Conservation (phyloP, 495 filamentous ascomycete species). For the Talaromyces nanjingensis region DNA sequence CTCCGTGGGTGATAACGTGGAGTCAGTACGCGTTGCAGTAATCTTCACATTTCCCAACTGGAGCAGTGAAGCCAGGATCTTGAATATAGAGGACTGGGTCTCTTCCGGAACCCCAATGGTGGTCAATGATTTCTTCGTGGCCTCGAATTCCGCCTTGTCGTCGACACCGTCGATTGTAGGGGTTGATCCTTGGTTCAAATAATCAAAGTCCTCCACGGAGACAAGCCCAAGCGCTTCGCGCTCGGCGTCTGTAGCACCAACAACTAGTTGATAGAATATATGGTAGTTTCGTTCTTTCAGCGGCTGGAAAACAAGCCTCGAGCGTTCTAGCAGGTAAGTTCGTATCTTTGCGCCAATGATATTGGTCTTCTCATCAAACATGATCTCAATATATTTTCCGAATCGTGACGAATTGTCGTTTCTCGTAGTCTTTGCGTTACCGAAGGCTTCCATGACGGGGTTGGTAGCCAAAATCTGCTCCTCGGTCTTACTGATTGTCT, state of each 20-base stretch:
- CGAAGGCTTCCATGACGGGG: slow-evolving; percentile 99
- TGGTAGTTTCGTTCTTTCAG: slow-evolving; percentile 98
- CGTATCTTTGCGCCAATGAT: slow-evolving; percentile 97
- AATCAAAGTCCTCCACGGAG: slow-evolving; percentile 85
- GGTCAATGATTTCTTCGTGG: slow-evolving; percentile 74
- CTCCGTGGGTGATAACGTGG: slow-evolving; percentile 71
- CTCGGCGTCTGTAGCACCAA: slow-evolving; percentile 83
- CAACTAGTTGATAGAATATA: slow-evolving; percentile 97
- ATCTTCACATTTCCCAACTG: slow-evolving; percentile 97
- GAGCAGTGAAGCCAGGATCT: slow-evolving; percentile 81
- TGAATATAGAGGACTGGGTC: slow-evolving; percentile 81
- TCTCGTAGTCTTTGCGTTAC: slow-evolving; percentile 96
- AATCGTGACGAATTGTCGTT: slow-evolving; percentile 99
- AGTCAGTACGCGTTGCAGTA: slow-evolving; percentile 79
- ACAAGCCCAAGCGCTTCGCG: slow-evolving; percentile 68
- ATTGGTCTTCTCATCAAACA: slow-evolving; percentile 93
- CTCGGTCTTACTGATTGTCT: slow-evolving; percentile 95
- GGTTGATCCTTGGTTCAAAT: slow-evolving; percentile 90
- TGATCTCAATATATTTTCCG: slow-evolving; percentile 99
- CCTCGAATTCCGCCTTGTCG: slow-evolving; percentile 86
- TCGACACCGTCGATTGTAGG: slow-evolving; percentile 93
- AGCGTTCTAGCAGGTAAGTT: slow-evolving; percentile 92
- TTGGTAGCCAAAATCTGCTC: slow-evolving; percentile 98
- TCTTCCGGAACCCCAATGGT: slow-evolving; percentile 77
- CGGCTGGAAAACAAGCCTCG: slow-evolving; percentile 95